These are phyloP conservation scores for Chaetomium sp. DNA, from an alignment of 2,329 filamentous ascomycete genomes.

Conservation along the genomic window DNA sequence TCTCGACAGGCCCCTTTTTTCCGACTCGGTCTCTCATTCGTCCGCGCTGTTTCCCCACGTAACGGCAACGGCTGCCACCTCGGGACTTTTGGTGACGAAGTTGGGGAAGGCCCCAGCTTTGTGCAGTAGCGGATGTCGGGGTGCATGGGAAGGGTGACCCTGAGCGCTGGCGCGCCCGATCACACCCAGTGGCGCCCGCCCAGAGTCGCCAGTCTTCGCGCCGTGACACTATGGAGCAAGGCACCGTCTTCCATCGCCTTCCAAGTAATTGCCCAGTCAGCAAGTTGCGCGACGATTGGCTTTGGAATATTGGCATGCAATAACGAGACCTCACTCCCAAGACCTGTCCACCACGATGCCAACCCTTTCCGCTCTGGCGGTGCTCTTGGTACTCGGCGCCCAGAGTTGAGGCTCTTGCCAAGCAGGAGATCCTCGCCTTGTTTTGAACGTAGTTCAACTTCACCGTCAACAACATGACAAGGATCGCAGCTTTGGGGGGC, in stretches of 20 bases:
- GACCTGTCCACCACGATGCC: not conserved
- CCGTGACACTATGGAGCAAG: too few relatives aligned
- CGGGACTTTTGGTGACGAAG: not conserved
- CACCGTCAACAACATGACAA: too few relatives aligned
- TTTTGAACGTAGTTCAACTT: not conserved
- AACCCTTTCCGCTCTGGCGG: not conserved
- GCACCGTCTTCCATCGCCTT: too few relatives aligned
- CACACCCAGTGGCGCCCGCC: too few relatives aligned
- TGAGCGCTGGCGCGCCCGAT: not conserved
- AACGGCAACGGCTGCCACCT: not conserved
- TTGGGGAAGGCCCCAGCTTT: not conserved
- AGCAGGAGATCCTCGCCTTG: constrained; percentile 9
- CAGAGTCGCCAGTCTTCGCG: too few relatives aligned
- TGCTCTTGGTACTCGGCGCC: constrained; percentile 9
- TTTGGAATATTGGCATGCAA: too few relatives aligned
- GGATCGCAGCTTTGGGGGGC: too few relatives aligned
- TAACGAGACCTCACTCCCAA: not conserved
- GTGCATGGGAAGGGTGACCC: not conserved
- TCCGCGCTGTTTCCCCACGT: not conserved
- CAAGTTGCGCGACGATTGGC: too few relatives aligned
- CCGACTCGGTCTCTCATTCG: constrained; percentile 12
- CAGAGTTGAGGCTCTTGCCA: constrained; percentile 16
- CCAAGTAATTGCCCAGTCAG: too few relatives aligned
- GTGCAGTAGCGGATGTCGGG: not conserved
- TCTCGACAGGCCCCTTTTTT: constrained; percentile 15